Percentiles rank a stretch among this genome's conserved stretches.
These are phyloP conservation scores for Colletotrichum lentis DNA, from an alignment of 2,329 filamentous ascomycete species.

Conservation along the genomic window DNA sequence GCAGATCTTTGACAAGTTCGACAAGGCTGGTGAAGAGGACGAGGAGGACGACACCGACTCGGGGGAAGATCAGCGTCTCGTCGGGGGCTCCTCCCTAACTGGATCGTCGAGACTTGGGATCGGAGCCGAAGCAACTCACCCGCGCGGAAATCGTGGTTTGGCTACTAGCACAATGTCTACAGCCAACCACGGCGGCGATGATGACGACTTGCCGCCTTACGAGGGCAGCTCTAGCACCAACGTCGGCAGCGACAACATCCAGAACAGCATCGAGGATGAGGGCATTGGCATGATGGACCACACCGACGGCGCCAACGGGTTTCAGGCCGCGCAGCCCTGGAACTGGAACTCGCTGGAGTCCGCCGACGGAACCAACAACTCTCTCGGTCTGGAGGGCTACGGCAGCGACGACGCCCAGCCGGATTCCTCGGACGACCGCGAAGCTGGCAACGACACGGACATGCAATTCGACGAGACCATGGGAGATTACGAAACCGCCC, in stretches of 20 bases:
- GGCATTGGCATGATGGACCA: slow-evolving; percentile 53
- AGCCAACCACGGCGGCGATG: slow-evolving; percentile 42
- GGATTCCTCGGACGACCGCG: slow-evolving; percentile 49
- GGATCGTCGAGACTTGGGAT: slow-evolving; percentile 89
- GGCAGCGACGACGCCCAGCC: slow-evolving; percentile 56
- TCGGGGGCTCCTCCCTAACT: slow-evolving; percentile 82
- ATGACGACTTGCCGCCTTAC: slow-evolving; percentile 50
- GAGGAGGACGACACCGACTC: slow-evolving; percentile 59
- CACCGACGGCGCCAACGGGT: slow-evolving; percentile 43
- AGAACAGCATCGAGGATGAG: slow-evolving; percentile 60
- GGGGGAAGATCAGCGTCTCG: slow-evolving; percentile 90
- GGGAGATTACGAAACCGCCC: slow-evolving; percentile 29
- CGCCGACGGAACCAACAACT: slow-evolving; percentile 45
- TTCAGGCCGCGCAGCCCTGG: slow-evolving; percentile 54
- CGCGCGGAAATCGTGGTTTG: slow-evolving; percentile 68
- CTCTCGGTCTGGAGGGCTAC: slow-evolving; percentile 47
- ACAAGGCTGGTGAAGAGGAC: slow-evolving; percentile 55
- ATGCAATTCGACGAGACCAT: slow-evolving; percentile 37
- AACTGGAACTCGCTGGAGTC: slow-evolving; percentile 53
- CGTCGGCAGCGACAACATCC: slow-evolving; percentile 45
- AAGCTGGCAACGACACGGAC: slow-evolving; percentile 43
- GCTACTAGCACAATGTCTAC: slow-evolving; percentile 50
- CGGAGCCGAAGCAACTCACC: slow-evolving; percentile 80
- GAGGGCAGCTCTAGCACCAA: slow-evolving; percentile 38
- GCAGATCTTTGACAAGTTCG: slow-evolving; percentile 72